phyloP scores from a whole-genome alignment of 306 rosid species.

The Abrus pulchellus region DNA sequence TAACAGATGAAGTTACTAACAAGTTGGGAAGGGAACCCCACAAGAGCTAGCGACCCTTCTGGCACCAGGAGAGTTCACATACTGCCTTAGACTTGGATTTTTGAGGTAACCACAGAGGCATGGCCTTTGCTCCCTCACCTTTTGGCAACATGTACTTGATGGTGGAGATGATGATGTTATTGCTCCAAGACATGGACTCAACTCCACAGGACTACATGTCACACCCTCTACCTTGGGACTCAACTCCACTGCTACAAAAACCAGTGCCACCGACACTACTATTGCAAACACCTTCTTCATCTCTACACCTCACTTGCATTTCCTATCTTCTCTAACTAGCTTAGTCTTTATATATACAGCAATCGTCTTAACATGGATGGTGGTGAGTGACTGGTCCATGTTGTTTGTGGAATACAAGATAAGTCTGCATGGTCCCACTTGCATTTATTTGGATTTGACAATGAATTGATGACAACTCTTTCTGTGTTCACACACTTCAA shows the following conservation, averaged over 20 bases:
- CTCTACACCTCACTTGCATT: too few relatives aligned
- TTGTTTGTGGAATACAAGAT: too few relatives aligned
- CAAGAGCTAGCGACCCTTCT: conserved; percentile 58
- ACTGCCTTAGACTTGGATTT: conserved; percentile 57
- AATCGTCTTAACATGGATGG: too few relatives aligned
- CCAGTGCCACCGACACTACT: neutral
- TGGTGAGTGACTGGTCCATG: too few relatives aligned
- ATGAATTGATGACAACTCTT: too few relatives aligned
- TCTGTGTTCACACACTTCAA: too few relatives aligned
- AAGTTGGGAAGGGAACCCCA: conserved; percentile 57
- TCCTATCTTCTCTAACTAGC: too few relatives aligned
- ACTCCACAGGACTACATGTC: conserved; percentile 53
- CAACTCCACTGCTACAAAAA: conserved; percentile 19
- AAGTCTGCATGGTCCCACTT: too few relatives aligned
- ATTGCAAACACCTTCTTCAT: conserved; percentile 37
- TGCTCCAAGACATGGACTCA: conserved; percentile 57
- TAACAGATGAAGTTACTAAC: neutral
- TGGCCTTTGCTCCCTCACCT: conserved; percentile 62
- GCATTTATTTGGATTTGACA: too few relatives aligned
- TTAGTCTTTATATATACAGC: too few relatives aligned
- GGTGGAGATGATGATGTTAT: conserved; percentile 49
- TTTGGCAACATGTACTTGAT: conserved; percentile 58
- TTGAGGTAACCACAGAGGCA: conserved; percentile 70
- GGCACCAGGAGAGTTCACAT: conserved; percentile 57
- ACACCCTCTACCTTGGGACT: conserved; percentile 44